Conservation (phyloP, 345 rosid species). For the Populus deltoides region DNA sequence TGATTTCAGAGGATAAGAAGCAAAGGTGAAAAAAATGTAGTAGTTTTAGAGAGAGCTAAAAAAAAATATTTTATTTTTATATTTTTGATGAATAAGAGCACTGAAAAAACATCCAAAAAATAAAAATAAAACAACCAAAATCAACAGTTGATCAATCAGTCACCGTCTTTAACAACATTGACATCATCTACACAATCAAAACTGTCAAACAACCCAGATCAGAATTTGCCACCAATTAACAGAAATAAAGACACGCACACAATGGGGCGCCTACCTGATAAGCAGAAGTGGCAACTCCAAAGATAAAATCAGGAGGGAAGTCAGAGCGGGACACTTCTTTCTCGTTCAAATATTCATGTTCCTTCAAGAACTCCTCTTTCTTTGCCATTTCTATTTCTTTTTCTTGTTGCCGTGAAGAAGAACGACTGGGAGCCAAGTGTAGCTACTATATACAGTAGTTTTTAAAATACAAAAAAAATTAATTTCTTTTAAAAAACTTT, state of each 20-base stretch:
- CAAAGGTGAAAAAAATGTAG: no score
- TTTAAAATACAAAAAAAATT: no score
- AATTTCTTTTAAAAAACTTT: no score
- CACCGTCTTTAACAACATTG: neutral
- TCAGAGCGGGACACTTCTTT: constrained; percentile 32
- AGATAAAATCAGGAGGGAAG: constrained; percentile 52
- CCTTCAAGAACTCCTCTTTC: constrained; percentile 28
- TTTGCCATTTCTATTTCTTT: constrained; percentile 21
- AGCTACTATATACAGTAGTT: no score
- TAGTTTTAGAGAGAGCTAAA: no score
- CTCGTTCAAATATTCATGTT: neutral
- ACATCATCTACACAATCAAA: neutral
- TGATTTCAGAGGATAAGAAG: neutral
- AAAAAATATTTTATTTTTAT: no score
- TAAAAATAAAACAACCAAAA: no score
- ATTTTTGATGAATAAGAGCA: no score
- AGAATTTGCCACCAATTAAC: neutral
- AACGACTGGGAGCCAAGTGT: no score
- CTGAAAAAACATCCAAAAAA: no score
- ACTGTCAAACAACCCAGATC: constrained; percentile 1
- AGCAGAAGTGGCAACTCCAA: constrained; percentile 65
- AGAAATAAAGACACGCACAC: neutral
- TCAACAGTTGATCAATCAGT: neutral
- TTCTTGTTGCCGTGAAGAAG: neutral
- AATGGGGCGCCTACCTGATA: constrained; percentile 39